Percentiles rank a stretch among this genome's conserved stretches.
phyloP scores from a whole-genome alignment of 2,329 filamentous ascomycete species.

The Stagonosporopsis tanaceti region DNA sequence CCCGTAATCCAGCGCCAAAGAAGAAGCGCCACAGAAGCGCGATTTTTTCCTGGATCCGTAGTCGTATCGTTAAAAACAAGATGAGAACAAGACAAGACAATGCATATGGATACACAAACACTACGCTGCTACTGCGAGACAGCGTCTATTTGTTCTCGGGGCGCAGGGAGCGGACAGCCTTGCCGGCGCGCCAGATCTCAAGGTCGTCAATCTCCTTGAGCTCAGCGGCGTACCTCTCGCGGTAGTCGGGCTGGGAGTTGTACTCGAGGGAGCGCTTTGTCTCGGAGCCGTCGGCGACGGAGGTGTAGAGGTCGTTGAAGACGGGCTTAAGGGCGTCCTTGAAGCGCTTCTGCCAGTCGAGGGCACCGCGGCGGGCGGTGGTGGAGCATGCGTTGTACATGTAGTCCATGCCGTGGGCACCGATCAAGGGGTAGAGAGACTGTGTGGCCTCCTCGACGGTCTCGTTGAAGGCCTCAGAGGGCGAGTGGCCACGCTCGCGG shows the following conservation, averaged over 20 bases:
- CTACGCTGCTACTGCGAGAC: neutral
- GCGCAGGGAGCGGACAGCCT: slow-evolving; percentile 77
- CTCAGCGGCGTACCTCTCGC: slow-evolving; percentile 96
- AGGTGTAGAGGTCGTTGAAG: slow-evolving; percentile 96
- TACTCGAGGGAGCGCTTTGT: slow-evolving; percentile 96
- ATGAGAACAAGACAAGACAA: too few relatives aligned
- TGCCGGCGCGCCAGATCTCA: slow-evolving; percentile 99
- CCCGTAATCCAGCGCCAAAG: too few relatives aligned
- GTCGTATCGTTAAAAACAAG: too few relatives aligned
- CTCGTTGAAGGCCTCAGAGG: slow-evolving; percentile 99
- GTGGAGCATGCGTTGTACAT: slow-evolving; percentile 99
- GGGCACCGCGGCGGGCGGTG: slow-evolving; percentile 95
- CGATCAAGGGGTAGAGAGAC: slow-evolving; percentile 96
- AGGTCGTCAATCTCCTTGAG: slow-evolving; percentile 97
- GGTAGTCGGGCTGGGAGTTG: slow-evolving; percentile 95
- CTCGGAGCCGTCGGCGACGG: slow-evolving; percentile 89
- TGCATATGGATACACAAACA: too few relatives aligned
- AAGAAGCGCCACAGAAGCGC: too few relatives aligned
- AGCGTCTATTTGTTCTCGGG: slow-evolving; percentile 50
- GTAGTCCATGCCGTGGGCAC: slow-evolving; percentile 99
- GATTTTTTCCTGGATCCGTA: too few relatives aligned
- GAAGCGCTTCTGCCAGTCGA: slow-evolving; percentile 98
- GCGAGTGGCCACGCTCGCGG: slow-evolving; percentile 96
- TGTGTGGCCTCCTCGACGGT: slow-evolving; percentile 99
- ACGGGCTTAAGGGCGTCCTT: slow-evolving; percentile 98